phyloP scores from a whole-genome alignment of 192 early-diverging fungal genomes.

The Glomus cerebriforme region DNA sequence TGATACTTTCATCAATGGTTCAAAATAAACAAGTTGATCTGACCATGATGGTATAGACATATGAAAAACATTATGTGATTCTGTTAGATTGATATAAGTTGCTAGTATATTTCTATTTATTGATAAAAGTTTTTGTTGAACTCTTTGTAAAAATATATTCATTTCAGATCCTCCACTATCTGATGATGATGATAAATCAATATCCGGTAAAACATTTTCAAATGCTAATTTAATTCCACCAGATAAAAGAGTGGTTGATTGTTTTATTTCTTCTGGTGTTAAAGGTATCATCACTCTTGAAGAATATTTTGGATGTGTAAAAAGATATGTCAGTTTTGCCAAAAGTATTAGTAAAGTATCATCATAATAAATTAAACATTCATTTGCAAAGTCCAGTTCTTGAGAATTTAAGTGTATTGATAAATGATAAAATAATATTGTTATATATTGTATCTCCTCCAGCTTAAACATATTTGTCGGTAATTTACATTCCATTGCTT shows the following conservation, averaged over 20 bases:
- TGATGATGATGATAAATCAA: not conserved
- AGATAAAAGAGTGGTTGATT: not conserved
- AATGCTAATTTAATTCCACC: slow-evolving; percentile 13
- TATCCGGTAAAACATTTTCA: not conserved
- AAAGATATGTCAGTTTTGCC: slow-evolving; percentile 41
- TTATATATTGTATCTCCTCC: slow-evolving; percentile 55
- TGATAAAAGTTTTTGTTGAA: slow-evolving; percentile 29
- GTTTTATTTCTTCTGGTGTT: slow-evolving; percentile 15
- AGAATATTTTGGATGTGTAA: slow-evolving; percentile 39
- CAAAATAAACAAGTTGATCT: slow-evolving; percentile 23
- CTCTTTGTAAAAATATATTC: slow-evolving; percentile 25
- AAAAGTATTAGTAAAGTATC: slow-evolving; percentile 39
- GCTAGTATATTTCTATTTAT: slow-evolving; percentile 28
- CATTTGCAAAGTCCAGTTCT: slow-evolving; percentile 29
- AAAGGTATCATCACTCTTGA: slow-evolving; percentile 10
- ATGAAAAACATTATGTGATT: slow-evolving; percentile 12
- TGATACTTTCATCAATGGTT: slow-evolving; percentile 3
- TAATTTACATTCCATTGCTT: slow-evolving; percentile 42
- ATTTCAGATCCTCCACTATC: not conserved
- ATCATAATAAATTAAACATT: slow-evolving; percentile 38
- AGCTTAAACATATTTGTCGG: slow-evolving; percentile 44
- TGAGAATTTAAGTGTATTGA: slow-evolving; percentile 41
- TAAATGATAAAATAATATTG: slow-evolving; percentile 53
- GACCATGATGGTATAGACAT: slow-evolving; percentile 1
- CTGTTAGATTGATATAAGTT: slow-evolving; percentile 15